These are phyloP conservation scores for Diplodia seriata DNA, from an alignment of 2,329 filamentous ascomycete genomes.

Conservation along the genomic window DNA sequence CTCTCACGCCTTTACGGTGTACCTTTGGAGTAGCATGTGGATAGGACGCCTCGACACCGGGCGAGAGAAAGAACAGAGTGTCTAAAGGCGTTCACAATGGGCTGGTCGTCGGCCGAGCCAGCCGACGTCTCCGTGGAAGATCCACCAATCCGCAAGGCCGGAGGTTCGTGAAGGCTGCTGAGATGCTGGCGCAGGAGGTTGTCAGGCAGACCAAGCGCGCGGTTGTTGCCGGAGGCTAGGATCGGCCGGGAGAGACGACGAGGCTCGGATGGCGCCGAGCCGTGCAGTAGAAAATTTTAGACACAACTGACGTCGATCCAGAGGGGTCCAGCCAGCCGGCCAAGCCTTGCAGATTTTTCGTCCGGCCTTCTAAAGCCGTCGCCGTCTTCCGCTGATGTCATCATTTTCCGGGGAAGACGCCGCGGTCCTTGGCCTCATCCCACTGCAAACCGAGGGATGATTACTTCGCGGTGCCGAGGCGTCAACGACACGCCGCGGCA, in stretches of 20 bases:
- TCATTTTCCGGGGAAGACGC: slow-evolving; percentile 1
- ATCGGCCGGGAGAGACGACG: slow-evolving; percentile 26
- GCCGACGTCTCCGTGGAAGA: no score
- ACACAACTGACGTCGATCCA: slow-evolving; percentile 31
- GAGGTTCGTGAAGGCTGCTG: not conserved
- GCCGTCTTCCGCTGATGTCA: slow-evolving; percentile 8
- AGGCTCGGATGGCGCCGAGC: slow-evolving; percentile 26
- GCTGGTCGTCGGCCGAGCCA: not conserved
- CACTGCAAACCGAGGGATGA: no score
- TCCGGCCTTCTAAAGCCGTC: not conserved
- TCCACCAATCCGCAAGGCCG: not conserved
- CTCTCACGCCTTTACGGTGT: not conserved
- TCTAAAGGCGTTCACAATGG: not conserved
- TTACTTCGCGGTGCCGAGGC: slow-evolving; percentile 10
- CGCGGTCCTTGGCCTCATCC: no score
- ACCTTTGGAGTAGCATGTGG: not conserved
- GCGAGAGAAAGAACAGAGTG: not conserved
- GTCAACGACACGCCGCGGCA: not conserved
- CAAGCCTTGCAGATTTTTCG: slow-evolving; percentile 23
- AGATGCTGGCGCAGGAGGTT: no score
- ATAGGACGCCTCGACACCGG: not conserved
- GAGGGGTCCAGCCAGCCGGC: slow-evolving; percentile 8
- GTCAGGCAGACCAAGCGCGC: not conserved
- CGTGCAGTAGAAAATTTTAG: slow-evolving; percentile 26
- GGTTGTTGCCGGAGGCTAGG: slow-evolving; percentile 26